Evolutionary conservation across 2,329 filamentous ascomycete genomes (phyloP), one percentile per base, ranked within the genome.

Genomic region (Cladophialophora chaetospira): DNA sequence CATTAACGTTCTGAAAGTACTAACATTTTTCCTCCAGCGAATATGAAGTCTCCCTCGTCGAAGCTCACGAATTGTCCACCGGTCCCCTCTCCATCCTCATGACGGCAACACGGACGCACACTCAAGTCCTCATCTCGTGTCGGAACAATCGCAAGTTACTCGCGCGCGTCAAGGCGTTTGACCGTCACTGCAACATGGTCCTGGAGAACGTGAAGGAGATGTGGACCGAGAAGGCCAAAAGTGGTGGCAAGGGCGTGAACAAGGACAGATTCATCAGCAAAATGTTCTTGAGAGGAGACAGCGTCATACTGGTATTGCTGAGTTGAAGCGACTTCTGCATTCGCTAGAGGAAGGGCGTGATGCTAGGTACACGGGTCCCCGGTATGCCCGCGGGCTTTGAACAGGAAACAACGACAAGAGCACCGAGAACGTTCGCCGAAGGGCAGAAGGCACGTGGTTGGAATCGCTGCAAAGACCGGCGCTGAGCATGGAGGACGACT

Each of bases 141-240:
- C 91, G 94, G 65, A 97, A 96, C 84, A 97, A 97, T 81, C 89
- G 93, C 76, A 99, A 99, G 81, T 83, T 99, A 45, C 87, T 99
- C 53, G 94, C 93, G 49, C 88, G 94, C 63, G 93, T 99, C 70
- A 99, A 99, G 81, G 94, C 94, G 5, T 99, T 99, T 73, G 94
- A 99, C 77, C 84, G 94, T 60, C 94, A 99, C 77, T 97, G 92
- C 84, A 99, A 99, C 78, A 97, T 99, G 94, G 89, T 96, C 3
- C 80, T 97, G 45, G 91, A 96, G 80, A 96, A 96, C 67, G 91
- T 95, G 40, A 95, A 95, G 82, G 94, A 99, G 79, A 97, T 99
- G 93, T 99, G 94, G 94, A 97, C 92, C 8, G 94, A 99, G 78
- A 94, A 89, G 54, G 80, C 86, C 60, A 82, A 89, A 69, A 88